phyloP scores from a whole-genome alignment of 257 asterid species.

The Salvia rosmarinus region DNA sequence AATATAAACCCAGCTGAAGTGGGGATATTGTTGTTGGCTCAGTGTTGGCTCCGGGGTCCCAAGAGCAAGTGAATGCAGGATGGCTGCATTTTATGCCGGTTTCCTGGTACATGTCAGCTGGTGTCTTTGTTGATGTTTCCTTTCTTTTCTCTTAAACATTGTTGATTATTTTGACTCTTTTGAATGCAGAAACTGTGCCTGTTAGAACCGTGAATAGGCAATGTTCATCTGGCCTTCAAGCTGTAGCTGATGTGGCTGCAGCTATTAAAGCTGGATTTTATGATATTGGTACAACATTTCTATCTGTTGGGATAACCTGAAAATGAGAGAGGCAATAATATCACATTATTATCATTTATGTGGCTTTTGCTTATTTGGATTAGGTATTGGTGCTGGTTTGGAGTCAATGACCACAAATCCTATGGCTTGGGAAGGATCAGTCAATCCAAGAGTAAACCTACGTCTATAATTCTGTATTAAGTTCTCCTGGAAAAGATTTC shows the following conservation, averaged over 20 bases:
- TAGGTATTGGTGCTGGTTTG: constrained; percentile 99
- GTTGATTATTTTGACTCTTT: too few relatives aligned
- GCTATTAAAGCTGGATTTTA: constrained; percentile 98
- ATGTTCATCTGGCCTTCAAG: constrained; percentile 99
- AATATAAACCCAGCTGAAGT: constrained; percentile 85
- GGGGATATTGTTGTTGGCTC: constrained; percentile 98
- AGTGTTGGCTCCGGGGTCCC: constrained; percentile 95
- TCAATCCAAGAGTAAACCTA: constrained; percentile 93
- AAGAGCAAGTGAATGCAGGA: constrained; percentile 98
- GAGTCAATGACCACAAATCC: constrained; percentile 92
- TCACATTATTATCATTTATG: too few relatives aligned
- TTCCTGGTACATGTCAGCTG: too few relatives aligned
- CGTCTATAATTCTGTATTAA: too few relatives aligned
- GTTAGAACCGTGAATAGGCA: constrained; percentile 98
- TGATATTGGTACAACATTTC: constrained; percentile 98
- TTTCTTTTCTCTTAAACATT: too few relatives aligned
- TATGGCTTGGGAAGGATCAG: constrained; percentile 98
- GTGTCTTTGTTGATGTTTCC: too few relatives aligned
- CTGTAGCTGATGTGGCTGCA: constrained; percentile 99
- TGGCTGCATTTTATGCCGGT: constrained; percentile 99
- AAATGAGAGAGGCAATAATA: too few relatives aligned
- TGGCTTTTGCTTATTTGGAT: background rate
- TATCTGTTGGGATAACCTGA: too few relatives aligned
- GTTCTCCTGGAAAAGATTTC: too few relatives aligned
- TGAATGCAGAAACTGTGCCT: constrained; percentile 98